Base-by-base conservation (phyloP, 345 rosid genomes). In the Litchi chinensis region DNA sequence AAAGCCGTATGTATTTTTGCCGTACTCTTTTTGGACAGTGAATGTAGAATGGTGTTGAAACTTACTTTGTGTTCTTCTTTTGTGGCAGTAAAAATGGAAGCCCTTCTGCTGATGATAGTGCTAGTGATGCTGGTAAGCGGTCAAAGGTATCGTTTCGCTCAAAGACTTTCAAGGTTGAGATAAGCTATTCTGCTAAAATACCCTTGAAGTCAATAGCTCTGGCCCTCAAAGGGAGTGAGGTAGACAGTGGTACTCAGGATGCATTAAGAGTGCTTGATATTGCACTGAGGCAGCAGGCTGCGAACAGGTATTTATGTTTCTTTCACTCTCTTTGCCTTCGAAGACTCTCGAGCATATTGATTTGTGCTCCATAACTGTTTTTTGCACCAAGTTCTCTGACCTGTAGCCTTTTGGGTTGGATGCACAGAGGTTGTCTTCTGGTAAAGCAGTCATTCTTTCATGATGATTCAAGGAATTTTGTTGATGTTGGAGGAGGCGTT, bases 381-480 rank as follows among this genome's bases (percentile, higher is more conserved):
- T 70, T 71, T 67, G 54, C 70, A 2, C 43, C 54, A 63, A 64
- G 63, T 74, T 83, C 46, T 56, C 66, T 85, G 62, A 76, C 59
- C 8, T 65, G 64, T 63, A 68, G 67, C 50, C 50, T 77, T 62
- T 73, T 83, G 62, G 46, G 67, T 84, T 82, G 62, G 46, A 68
- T 84, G 52, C 65, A 48, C 85, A 93, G 98, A 85, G 96, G 93
- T 44, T 95, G 97, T 81, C 93, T 93, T 82, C 79, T 95, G 87
- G 97, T 95, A 32, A 87, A 92, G 76, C 98, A 93, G 76, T 91
- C 98, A 28, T 95, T 91, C 85, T 95, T 95, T 82, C 87, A 82
- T 56, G 84, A 87, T 67, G 88, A 89, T 72, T 81, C 88, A 46
- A 70, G 76, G 76, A 86, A 81, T 79, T 84, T 83, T 74, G 48